Base-by-base conservation (phyloP, 768 basidiomycete species). In the Suillus decipiens region DNA sequence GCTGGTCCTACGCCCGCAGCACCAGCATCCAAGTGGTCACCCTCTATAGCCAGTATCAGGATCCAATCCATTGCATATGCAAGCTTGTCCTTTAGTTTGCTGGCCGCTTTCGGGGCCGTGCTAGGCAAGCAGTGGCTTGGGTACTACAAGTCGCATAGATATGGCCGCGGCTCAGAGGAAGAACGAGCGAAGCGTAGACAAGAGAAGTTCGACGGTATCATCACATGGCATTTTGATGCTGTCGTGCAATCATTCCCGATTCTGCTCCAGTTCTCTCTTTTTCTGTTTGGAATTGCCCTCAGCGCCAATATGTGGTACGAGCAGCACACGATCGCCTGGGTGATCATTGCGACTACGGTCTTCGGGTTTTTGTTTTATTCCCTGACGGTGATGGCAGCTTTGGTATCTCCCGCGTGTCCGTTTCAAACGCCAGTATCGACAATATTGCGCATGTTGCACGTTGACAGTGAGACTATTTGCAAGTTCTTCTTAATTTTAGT, bases 111-210 rank as follows among this genome's bases (percentile, higher is more conserved):
- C 12, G 61, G 65, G 9, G 66, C 66, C 3, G 48, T 67, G 22
- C 31, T 67, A 19, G 66, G 66, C 15, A 67, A 67, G 41, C 66
- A 67, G 47, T 67, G 66, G 66, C 66, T 67, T 9, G 33, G 22
- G 34, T 14, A 62, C 31, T 59, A 59, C 54, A 43, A 41, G 19
- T 34, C 28, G 1, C 43, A 31, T 1, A 2, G 47, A 48, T 48
- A 48, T 1, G 54, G 51, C 14, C 55, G 31, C 14, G 66, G 66
- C 5, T 54, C 66, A 2, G 15, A 48, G 31, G 61, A 62, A 12
- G 45, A 63, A 5, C 66, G 66, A 39, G 43, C 24, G 15, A 53
- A 34, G 19, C 22, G 47, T 22, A 28, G 66, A 42, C 66, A 67
- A 17, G 42, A 55, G 7, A 67, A 57, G 22, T 34, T 41, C 7